These are phyloP conservation scores for Malus sieversii DNA, from an alignment of 306 rosid species.

Conservation along the genomic window DNA sequence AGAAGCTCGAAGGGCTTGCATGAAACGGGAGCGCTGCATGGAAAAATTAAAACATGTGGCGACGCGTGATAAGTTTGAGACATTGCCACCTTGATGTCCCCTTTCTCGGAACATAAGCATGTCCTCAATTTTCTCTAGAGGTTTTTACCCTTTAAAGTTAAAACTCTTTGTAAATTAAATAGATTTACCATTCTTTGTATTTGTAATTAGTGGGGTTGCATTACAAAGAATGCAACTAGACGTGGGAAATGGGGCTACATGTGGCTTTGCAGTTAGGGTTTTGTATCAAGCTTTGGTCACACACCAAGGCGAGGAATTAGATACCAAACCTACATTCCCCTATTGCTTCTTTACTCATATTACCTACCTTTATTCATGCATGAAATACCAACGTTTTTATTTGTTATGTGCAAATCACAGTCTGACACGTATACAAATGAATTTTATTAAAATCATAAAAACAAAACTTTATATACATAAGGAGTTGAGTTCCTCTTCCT, in stretches of 20 bases:
- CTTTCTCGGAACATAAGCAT: neutral
- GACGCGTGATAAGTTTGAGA: too few relatives aligned
- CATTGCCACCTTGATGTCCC: too few relatives aligned
- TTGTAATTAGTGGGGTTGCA: neutral
- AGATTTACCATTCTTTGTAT: neutral
- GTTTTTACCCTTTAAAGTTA: neutral
- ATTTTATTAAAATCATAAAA: too few relatives aligned
- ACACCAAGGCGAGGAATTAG: slow-evolving; percentile 19
- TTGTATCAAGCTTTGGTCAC: neutral
- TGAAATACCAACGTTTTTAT: neutral
- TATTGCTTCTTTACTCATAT: slow-evolving; percentile 5
- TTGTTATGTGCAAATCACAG: neutral
- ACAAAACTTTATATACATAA: too few relatives aligned
- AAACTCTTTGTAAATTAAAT: neutral
- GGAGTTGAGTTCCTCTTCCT: too few relatives aligned
- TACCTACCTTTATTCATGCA: neutral
- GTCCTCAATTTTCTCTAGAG: neutral
- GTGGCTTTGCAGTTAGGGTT: slow-evolving; percentile 4
- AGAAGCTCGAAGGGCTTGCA: neutral
- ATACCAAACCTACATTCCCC: slow-evolving; percentile 14
- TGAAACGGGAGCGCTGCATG: too few relatives aligned
- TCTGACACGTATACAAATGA: too few relatives aligned
- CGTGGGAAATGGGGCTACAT: neutral
- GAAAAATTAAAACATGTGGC: too few relatives aligned
- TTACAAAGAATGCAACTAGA: neutral